Base-by-base conservation (phyloP, 495 filamentous ascomycete species). In the Hypoxylon lienhwacheense region DNA sequence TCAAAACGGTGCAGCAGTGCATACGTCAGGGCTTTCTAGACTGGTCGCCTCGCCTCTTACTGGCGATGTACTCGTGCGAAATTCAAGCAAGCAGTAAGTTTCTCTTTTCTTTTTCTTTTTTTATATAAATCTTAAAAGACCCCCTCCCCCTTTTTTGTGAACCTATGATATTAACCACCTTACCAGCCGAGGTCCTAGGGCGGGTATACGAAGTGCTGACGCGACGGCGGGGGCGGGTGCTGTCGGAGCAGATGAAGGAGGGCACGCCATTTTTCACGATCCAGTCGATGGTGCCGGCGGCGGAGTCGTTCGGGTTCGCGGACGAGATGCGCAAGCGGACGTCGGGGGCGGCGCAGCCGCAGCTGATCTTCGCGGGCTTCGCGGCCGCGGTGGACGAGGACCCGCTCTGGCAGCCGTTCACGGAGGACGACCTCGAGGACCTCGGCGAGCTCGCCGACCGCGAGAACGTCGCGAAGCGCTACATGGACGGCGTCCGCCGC, bases 41-140 rank as follows among this genome's bases (percentile, higher is more conserved):
- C 76, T 98, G 92, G 92, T 91, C 86, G 47, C 91, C 95, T 0
- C 82, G 93, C 1, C 77, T 98, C 21, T 79, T 97, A 76, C 84
- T 97, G 40, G 91, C 93, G n/a, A 97, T 97, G 90, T 98, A 98
- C 74, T 90, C 85, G 46, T 92, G 90, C 67, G 92, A 97, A 64
- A 97, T 98, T 61, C 95, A 97, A 78, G 90, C 92, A 41, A 90
- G 88, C 29, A 90, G 88, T 92, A 79, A 63, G 84, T 73, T 35
- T 25, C 29, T 43, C 31, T 47, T 33, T 44, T 7, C 21, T 16
- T 15, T 47, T 14, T 12, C 7, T 43, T 22, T 26, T 5, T 29
- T 19, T 28, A 19, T 1, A 8, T 44, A n/a, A n/a, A n/a, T 17
- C 24, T 29, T 44, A n/a, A n/a, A n/a, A n/a, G n/a, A n/a, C n/a